These are phyloP conservation scores for Epipyxis sp. DNA, from an alignment of 108 stramenopile species.

Conservation along the genomic window DNA sequence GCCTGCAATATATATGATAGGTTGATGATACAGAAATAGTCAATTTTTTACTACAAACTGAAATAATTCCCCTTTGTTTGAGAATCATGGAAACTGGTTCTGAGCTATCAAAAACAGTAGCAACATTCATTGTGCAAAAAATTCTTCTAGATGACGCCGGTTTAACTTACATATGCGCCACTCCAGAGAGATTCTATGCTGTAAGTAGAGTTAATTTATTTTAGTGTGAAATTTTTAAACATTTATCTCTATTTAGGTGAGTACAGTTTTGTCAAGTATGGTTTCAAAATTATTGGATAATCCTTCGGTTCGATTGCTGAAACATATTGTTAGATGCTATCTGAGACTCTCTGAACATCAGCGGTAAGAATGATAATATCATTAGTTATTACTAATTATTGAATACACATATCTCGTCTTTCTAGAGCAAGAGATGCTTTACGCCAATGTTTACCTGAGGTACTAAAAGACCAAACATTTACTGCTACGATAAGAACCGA, in stretches of 20 bases:
- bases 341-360: slow-evolving; percentile 88
- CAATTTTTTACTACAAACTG: slow-evolving; percentile 90
- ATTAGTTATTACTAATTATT: too few relatives aligned
- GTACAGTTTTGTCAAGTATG: background rate
- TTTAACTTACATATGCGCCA: slow-evolving; percentile 95
- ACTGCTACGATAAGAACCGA: slow-evolving; percentile 71
- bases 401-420: too few relatives aligned
- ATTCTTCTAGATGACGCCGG: slow-evolving; percentile 95
- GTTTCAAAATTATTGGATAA: slow-evolving; percentile 66
- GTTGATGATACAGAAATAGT: slow-evolving; percentile 97
- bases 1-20: slow-evolving; percentile 61
- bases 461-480: slow-evolving; percentile 84
- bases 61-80: slow-evolving; percentile 69
- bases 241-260: too few relatives aligned
- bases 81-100: slow-evolving; percentile 86
- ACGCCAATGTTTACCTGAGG: slow-evolving; percentile 78
- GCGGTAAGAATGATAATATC: too few relatives aligned
- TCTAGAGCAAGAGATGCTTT: slow-evolving; percentile 88
- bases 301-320: slow-evolving; percentile 86
- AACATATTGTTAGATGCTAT: slow-evolving; percentile 97
- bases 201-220: too few relatives aligned
- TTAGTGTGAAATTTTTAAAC: too few relatives aligned
- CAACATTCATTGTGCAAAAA: slow-evolving; percentile 99
- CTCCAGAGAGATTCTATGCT: slow-evolving; percentile 97
- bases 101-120: slow-evolving; percentile 91